Evolutionary conservation across 768 basidiomycete genomes (phyloP), one percentile per base, ranked within the genome.

Genomic region (Boletellus sp.): DNA sequence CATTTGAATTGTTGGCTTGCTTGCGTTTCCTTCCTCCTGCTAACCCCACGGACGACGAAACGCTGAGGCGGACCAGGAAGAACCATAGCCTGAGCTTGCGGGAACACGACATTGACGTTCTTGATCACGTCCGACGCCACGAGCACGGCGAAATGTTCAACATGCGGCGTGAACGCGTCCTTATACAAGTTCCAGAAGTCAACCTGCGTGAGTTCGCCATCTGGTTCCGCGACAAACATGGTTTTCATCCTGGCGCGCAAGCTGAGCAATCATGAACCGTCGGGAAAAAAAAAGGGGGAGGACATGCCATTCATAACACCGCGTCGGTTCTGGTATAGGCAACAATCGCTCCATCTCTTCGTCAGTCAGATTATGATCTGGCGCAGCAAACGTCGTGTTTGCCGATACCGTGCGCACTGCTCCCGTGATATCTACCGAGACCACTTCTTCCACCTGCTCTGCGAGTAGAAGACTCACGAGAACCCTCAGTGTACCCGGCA

Each of bases 131-230:
- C 95, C 1, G 90, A 86, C 0, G 96, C 94, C 3, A 84, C 80
- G 3, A 94, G 78, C 38, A 91, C 64, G 11, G 80, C 78, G 50
- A 80, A 73, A 48, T 74, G 74, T 1, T 81, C 78, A 51, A 76
- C 65, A 60, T 74, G 76, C 1, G 83, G 80, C 1, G 78, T 70
- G 59, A 97, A 96, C 1, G 81, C 81, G 51, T 89, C 87, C 54
- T 87, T 85, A 71, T 99, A 99, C 12, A 94, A 77, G 49, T 82
- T 91, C 94, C 95, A 99, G 61, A 99, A 91, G 48, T 90, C 85
- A 31, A 95, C 92, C 67, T 98, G 96, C 1, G 91, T 93, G 40
- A 97, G 72, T 61, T 94, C 89, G 4, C 87, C 82, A 4, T 87
- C 83, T 2, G 84, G 68, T 52, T 85, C 84, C 16, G 84, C 74